Conservation (phyloP, 768 basidiomycete species). For the Hysterangium stoloniferum region DNA sequence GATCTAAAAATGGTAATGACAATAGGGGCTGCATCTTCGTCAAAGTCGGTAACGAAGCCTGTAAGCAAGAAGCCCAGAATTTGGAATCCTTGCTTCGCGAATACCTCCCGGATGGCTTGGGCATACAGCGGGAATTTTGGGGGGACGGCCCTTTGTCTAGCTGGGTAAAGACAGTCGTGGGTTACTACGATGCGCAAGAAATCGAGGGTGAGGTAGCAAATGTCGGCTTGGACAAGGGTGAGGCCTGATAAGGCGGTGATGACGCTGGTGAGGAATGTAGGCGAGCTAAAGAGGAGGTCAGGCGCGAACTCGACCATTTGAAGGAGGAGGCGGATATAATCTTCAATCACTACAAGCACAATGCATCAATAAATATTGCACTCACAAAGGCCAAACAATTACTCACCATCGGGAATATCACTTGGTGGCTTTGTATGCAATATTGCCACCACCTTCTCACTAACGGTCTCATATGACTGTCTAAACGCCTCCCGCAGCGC, state of each 20-base stretch:
- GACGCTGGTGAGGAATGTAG: conserved; percentile 72
- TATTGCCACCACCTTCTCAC: conserved; percentile 57
- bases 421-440: conserved; percentile 61
- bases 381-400: neutral
- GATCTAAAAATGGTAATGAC: conserved; percentile 75
- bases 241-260: conserved; percentile 69
- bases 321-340: conserved; percentile 77
- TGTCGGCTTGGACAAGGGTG: conserved; percentile 74
- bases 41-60: conserved; percentile 82
- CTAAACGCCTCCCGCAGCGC: conserved; percentile 49
- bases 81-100: conserved; percentile 66
- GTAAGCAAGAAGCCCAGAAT: conserved; percentile 61
- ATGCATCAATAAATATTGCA: conserved; percentile 2
- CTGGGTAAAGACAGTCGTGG: conserved; percentile 58
- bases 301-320: conserved; percentile 63
- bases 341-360: conserved; percentile 72
- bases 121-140: conserved; percentile 61
- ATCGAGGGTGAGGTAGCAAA: conserved; percentile 76
- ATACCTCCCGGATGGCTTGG: conserved; percentile 46
- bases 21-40: conserved; percentile 68
- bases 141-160: conserved; percentile 30
- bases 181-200: conserved; percentile 67
- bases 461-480: conserved; percentile 67
- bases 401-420: conserved; percentile 84
- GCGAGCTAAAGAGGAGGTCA: conserved; percentile 70